A percentile compares a stretch with the other conserved stretches of the same genome.
Conservation (phyloP, 306 rosid species). For the Canavalia gladiata region DNA sequence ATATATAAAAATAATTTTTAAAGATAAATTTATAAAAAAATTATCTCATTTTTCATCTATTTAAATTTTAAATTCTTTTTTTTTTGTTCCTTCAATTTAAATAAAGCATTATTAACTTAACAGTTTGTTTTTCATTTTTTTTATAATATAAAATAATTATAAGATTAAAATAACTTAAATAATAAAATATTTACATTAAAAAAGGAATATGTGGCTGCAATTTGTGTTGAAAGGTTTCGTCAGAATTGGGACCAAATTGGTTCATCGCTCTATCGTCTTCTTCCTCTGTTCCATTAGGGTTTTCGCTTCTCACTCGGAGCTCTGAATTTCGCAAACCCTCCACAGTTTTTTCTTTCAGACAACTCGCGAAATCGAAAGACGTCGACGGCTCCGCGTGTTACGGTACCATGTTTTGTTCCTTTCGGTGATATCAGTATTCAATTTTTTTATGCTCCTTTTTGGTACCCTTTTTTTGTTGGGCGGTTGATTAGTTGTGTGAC, state of each 20-base stretch:
- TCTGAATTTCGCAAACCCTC: neutral
- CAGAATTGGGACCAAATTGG: slow-evolving; percentile 4
- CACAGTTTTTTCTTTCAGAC: neutral
- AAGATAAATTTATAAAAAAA: too few relatives aligned
- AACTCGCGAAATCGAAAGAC: neutral
- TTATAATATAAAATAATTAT: too few relatives aligned
- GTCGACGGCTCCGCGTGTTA: neutral
- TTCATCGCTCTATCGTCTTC: slow-evolving; percentile 26
- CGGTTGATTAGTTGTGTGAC: neutral
- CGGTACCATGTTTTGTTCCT: neutral
- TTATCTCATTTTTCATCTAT: too few relatives aligned
- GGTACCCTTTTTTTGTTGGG: neutral
- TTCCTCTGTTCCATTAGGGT: slow-evolving; percentile 38
- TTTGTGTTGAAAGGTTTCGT: neutral
- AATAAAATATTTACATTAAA: neutral
- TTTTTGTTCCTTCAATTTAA: too few relatives aligned
- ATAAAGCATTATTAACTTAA: too few relatives aligned
- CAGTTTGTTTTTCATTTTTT: too few relatives aligned
- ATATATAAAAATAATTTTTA: too few relatives aligned
- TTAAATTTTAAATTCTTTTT: too few relatives aligned
- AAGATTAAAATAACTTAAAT: neutral
- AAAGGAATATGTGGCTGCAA: slow-evolving; percentile 25
- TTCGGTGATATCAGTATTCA: neutral
- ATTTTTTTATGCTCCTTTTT: neutral
- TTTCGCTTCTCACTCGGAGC: slow-evolving; percentile 9